These are phyloP conservation scores for Rhodocollybia butyracea DNA, from an alignment of 768 basidiomycete species.

Conservation along the genomic window DNA sequence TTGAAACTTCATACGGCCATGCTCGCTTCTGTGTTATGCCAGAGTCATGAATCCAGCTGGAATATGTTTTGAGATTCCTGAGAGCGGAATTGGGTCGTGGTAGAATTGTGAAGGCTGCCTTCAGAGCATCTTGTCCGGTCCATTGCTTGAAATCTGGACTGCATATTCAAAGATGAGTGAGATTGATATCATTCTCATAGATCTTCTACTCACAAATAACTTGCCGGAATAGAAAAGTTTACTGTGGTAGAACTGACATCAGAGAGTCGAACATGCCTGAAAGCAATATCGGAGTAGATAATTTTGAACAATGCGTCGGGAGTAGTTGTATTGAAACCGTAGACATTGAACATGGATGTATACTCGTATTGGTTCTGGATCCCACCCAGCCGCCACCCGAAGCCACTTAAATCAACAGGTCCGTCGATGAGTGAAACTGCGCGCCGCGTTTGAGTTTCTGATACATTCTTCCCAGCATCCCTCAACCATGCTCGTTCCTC, in stretches of 20 bases:
- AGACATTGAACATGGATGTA: background rate
- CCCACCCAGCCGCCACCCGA: background rate
- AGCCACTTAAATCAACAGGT: background rate
- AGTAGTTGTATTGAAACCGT: background rate
- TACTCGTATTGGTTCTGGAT: background rate
- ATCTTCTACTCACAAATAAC: slow-evolving; percentile 14
- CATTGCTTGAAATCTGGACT: background rate
- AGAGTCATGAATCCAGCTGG: slow-evolving; percentile 2
- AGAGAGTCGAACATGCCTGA: slow-evolving; percentile 19
- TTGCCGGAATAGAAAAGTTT: slow-evolving; percentile 20
- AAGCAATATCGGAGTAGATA: slow-evolving; percentile 22
- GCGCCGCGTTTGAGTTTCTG: background rate
- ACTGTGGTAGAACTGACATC: slow-evolving; percentile 18
- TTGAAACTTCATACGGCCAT: background rate
- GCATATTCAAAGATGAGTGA: background rate
- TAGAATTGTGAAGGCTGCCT: slow-evolving; percentile 1
- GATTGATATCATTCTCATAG: background rate
- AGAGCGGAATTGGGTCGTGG: slow-evolving; percentile 5
- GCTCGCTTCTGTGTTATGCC: background rate
- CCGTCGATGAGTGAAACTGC: background rate
- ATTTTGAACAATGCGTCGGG: slow-evolving; percentile 13
- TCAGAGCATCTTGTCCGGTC: background rate
- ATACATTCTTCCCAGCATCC: background rate
- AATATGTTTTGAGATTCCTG: background rate
- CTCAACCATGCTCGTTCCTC: slow-evolving; percentile 10